Percentiles rank a stretch among this genome's conserved stretches.
Conservation (phyloP, 768 basidiomycete genomes). For the Tylopilus sp. region DNA sequence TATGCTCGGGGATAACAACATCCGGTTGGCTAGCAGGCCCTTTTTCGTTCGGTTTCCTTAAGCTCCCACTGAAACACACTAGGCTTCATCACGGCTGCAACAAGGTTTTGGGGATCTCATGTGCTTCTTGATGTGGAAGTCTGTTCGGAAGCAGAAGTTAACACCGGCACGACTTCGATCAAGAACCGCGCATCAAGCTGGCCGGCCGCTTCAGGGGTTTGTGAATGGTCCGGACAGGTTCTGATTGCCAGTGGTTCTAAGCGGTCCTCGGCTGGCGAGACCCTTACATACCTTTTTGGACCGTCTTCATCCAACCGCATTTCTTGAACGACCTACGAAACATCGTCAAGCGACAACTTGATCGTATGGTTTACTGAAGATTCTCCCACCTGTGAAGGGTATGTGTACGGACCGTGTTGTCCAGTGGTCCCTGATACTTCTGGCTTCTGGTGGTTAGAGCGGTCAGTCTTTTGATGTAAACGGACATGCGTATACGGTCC, state of each 20-base stretch:
- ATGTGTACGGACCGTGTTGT: conserved; percentile 38
- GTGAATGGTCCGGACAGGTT: too few relatives aligned
- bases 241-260: too few relatives aligned
- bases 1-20: conserved; percentile 99
- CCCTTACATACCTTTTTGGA: too few relatives aligned
- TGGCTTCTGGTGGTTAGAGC: neutral
- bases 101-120: conserved; percentile 89
- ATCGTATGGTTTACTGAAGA: too few relatives aligned
- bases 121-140: conserved; percentile 94
- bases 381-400: conserved; percentile 67
- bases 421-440: neutral
- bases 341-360: too few relatives aligned
- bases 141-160: conserved; percentile 80
- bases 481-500: neutral
- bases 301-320: conserved; percentile 32
- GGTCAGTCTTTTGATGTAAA: conserved; percentile 8
- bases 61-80: conserved; percentile 5
- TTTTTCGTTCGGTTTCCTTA: neutral
- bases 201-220: too few relatives aligned
- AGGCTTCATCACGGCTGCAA: conserved; percentile 87
- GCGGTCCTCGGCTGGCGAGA: too few relatives aligned
- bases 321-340: too few relatives aligned
- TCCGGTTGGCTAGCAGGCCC: conserved; percentile 85
- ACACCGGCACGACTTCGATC: conserved; percentile 67
- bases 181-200: conserved; percentile 40